Conservation (phyloP, 148 eudicot species). For the Amaranthus palmeri region DNA sequence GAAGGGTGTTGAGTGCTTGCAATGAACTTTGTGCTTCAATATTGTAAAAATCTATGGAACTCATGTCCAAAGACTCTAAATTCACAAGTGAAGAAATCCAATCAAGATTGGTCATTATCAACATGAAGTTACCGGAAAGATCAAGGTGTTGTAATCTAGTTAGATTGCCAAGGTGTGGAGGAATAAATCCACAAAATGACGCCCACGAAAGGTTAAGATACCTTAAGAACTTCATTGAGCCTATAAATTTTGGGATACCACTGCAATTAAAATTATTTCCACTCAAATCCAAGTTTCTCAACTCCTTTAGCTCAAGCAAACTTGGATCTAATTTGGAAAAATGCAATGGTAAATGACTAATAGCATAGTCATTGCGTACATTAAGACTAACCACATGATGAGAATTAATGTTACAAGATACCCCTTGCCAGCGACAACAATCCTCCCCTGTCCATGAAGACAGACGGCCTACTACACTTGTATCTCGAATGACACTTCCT, state of each 20-base stretch:
- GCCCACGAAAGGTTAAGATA: slow-evolving; percentile 26
- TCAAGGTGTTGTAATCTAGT: slow-evolving; percentile 25
- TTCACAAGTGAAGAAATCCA: slow-evolving; percentile 15
- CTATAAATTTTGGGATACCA: slow-evolving; percentile 31
- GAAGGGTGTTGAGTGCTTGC: slow-evolving; percentile 10
- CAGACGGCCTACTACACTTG: slow-evolving; percentile 4
- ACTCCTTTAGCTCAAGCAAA: slow-evolving; percentile 10
- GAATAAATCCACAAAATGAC: slow-evolving; percentile 17
- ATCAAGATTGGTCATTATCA: not conserved
- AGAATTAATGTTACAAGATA: slow-evolving; percentile 19
- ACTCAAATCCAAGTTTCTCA: slow-evolving; percentile 23
- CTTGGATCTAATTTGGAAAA: slow-evolving; percentile 6
- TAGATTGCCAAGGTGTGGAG: slow-evolving; percentile 32
- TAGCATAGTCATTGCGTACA: not conserved
- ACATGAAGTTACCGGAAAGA: slow-evolving; percentile 14
- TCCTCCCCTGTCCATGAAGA: slow-evolving; percentile 25
- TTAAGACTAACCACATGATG: not conserved
- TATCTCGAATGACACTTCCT: not conserved
- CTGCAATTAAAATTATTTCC: slow-evolving; percentile 20
- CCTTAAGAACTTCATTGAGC: slow-evolving; percentile 31
- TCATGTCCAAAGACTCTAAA: slow-evolving; percentile 12
- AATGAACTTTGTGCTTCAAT: not conserved
- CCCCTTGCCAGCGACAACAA: slow-evolving; percentile 28
- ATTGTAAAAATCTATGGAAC: not conserved
- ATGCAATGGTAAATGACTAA: not conserved